These are phyloP conservation scores for Astrothelium subdiscretum DNA, from an alignment of 495 filamentous ascomycete species.

Conservation along the genomic window DNA sequence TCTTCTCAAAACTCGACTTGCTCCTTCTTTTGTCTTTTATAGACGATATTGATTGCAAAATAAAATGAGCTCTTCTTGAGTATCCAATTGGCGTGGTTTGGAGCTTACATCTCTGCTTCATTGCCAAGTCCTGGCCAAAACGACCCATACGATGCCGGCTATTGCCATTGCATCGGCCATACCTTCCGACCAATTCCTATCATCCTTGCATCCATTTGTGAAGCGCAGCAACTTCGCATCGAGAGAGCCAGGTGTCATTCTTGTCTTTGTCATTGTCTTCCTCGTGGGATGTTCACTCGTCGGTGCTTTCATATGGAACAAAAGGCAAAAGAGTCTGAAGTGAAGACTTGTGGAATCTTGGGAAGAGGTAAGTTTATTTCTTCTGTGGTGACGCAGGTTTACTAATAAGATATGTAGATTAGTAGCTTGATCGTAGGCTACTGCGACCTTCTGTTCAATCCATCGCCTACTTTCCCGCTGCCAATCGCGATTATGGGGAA, in stretches of 20 bases:
- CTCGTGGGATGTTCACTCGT: neutral
- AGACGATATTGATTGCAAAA: neutral
- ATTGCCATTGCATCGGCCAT: neutral
- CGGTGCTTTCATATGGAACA: neutral
- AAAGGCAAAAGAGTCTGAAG: neutral
- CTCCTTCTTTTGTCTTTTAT: no score
- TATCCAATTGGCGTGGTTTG: neutral
- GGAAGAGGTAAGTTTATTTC: no score
- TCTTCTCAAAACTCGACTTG: no score
- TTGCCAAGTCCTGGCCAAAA: neutral
- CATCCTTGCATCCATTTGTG: neutral
- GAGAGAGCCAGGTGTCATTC: neutral
- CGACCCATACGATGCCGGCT: neutral
- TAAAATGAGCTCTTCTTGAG: neutral
- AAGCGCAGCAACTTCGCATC: neutral
- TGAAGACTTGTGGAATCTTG: neutral
- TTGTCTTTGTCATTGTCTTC: neutral
- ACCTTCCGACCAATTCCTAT: neutral
- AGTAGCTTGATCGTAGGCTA: no score
- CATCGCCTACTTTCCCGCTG: no score
- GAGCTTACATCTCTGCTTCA: neutral
- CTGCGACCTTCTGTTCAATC: no score
- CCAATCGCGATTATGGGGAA: no score
- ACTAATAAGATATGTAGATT: neutral
- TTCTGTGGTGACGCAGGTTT: no score